Evolutionary conservation across 164 flowering plant genomes (phyloP), one percentile per base, ranked within the genome.

Genomic region (Buxus sempervirens): DNA sequence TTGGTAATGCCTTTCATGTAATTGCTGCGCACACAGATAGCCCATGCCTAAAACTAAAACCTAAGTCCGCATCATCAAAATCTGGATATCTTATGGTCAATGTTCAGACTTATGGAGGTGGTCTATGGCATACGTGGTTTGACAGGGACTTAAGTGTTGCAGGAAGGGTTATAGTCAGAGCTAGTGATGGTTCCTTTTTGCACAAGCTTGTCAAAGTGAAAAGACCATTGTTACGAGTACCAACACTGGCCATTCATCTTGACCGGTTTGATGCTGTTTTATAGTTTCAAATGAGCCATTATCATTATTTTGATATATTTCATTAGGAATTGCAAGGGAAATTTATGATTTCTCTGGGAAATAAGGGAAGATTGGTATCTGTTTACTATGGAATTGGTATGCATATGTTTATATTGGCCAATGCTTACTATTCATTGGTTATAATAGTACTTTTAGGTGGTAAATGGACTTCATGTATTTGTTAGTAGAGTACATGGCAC

Each of bases 61-160:
- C 98, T 32, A 89, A 82, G 61, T 89, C 96, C 61, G 90, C 95
- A 64, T 89, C 91, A 27, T 71, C 85, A 56, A 91, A 91, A 67
- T 82, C 90, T 72, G 85, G 88, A 15, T 91, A 79, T 78, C 87
- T 83, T 55, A 90, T 89, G 97, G 83, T 95, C 64, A 89, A 88
- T 76, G 93, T 95, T 69, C 93, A 95, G 72, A 95, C 96, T 12
- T 95, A 95, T 84, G 98, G 98, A 62, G 86, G 86, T 78, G 98
- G 98, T 72, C 78, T 94, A 38, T 94, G 98, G 97, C 95, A 94
- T 65, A 91, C 96, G 60, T 93, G 98, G 98, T 95, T 95, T 73
- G 98, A 91, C 71, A 84, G 96, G 69, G 98, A 91, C 69, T 72
- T 93, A 62, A 88, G 87, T 81, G 81, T 93, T 36, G 98, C 97